Conservation (phyloP, 2,329 filamentous ascomycete genomes). For the Ophiostoma australiae region DNA sequence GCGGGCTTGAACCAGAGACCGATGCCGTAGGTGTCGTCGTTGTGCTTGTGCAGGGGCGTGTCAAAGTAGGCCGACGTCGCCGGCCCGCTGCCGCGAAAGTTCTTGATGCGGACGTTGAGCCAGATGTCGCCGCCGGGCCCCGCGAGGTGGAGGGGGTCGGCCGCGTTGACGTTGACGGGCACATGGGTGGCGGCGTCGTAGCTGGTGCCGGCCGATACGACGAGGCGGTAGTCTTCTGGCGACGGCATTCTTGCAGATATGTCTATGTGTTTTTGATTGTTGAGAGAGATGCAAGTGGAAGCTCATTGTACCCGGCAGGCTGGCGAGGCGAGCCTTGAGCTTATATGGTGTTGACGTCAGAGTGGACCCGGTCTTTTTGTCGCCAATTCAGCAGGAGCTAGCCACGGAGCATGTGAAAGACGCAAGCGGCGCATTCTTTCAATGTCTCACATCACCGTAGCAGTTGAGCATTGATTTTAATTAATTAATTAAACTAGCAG, state of each 20-base stretch:
- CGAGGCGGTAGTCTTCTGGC: slow-evolving; percentile 65
- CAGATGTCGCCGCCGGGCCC: slow-evolving; percentile 60
- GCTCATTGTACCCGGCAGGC: not conserved
- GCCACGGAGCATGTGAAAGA: not conserved
- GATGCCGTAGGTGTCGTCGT: slow-evolving; percentile 78
- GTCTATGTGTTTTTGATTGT: not conserved
- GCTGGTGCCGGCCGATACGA: slow-evolving; percentile 71
- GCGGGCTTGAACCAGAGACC: slow-evolving; percentile 66
- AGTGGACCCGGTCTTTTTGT: slow-evolving; percentile 9
- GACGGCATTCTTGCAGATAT: slow-evolving; percentile 18
- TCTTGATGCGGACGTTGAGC: slow-evolving; percentile 68
- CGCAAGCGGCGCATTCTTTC: not conserved
- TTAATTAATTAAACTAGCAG: not conserved
- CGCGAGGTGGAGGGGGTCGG: slow-evolving; percentile 54
- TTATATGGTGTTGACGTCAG: slow-evolving; percentile 10
- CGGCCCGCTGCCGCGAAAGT: slow-evolving; percentile 49
- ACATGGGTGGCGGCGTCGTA: slow-evolving; percentile 72
- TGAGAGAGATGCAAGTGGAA: not conserved
- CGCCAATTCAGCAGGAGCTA: not conserved
- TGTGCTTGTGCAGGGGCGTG: slow-evolving; percentile 58
- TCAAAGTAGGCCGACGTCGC: slow-evolving; percentile 80
- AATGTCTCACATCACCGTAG: not conserved
- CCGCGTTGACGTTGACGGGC: slow-evolving; percentile 66
- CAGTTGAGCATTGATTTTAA: too few relatives aligned
- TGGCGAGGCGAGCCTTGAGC: not conserved